Base-by-base conservation (phyloP, 2,329 filamentous ascomycete species). In the Beauveria medogensis region DNA sequence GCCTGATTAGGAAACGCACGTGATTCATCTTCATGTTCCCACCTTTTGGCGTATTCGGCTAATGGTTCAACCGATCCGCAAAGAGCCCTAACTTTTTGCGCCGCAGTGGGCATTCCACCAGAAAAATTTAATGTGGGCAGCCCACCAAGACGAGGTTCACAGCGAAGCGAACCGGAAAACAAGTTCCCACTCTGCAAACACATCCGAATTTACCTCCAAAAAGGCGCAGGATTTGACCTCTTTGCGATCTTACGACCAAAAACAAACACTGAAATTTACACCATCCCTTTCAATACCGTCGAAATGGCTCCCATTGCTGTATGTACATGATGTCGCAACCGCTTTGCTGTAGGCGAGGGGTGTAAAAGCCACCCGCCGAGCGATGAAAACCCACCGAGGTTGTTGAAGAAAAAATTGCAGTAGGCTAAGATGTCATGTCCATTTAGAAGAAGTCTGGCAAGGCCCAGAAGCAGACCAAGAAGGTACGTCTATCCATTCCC, bases 291-390 rank as follows among this genome's bases (percentile, higher is more conserved):
- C 66, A 68, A 71, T 66, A 72, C 78, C 71, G 64, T 63, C 65
- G 67, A 78, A 90, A 96, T 96, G 91, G 89, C 88, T 86, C 84
- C 88, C 79, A 82, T 82, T 80, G 84, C 88, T 81, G 92, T 97
- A 96, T 81, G 92, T 96, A 85, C 78, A 75, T 78, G 76, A 80
- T 83, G 44, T 59, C 57, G 40, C 59, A 59, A 89, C 78, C 80
- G 92, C 92, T 96, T 95, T 96, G 92, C 92, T 96, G 91, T 90
- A 90, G 85, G 87, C 82, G 78, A 76, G 76, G 26, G 62, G 53
- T 56, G 62, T 59, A 18, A 48, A 20, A 22, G 43, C 26, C 30
- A 14, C 40, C 30, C 22, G 53, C 51, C 53, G 26, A 30, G 53
- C 55, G 55, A 54, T 67, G 67, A 69, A 69, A 71, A 74, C 46